A percentile compares a stretch with the other conserved stretches of the same genome.
phyloP scores from a whole-genome alignment of 306 rosid species.

The Cicer bijugum region DNA sequence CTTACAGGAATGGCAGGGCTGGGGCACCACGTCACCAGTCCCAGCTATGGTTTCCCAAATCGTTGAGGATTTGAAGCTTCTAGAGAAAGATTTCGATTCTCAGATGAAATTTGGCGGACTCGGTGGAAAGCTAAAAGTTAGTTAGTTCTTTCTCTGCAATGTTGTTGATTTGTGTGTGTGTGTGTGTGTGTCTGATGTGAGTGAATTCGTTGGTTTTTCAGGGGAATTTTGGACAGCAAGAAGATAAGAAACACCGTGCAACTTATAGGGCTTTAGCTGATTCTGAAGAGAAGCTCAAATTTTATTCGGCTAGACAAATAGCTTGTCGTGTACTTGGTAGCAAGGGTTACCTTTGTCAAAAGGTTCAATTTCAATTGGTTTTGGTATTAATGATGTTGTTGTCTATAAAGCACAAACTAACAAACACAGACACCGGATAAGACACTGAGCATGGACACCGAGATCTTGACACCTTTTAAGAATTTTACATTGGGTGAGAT shows the following conservation, averaged over 20 bases:
- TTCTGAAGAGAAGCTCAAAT: conserved; percentile 79
- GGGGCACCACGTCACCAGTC: conserved; percentile 81
- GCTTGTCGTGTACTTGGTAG: conserved; percentile 97
- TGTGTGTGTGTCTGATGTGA: not conserved
- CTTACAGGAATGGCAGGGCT: conserved; percentile 85
- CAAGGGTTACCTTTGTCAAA: conserved; percentile 88
- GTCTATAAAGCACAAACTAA: not conserved
- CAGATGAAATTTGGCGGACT: conserved; percentile 79
- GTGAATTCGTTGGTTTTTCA: conserved; percentile 36
- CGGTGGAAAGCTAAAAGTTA: conserved; percentile 64
- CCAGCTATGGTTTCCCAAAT: conserved; percentile 69
- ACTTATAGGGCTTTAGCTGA: conserved; percentile 72
- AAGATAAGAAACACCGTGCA: conserved; percentile 88
- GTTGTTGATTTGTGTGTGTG: not conserved
- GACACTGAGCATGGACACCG: too few species aligned
- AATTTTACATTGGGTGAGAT: too few species aligned
- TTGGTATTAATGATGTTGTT: not conserved
- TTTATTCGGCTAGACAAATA: conserved; percentile 86
- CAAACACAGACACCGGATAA: not conserved
- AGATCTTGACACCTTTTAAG: not conserved
- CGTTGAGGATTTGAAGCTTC: conserved; percentile 62
- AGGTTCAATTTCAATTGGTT: conserved; percentile 55
- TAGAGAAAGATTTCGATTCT: conserved; percentile 62
- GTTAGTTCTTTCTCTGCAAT: not conserved
- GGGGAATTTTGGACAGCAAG: conserved; percentile 67